A percentile compares a stretch with the other conserved stretches of the same genome.
Evolutionary conservation across 2,329 filamentous ascomycete species (phyloP).

Genomic region (Microsporum audouinii): DNA sequence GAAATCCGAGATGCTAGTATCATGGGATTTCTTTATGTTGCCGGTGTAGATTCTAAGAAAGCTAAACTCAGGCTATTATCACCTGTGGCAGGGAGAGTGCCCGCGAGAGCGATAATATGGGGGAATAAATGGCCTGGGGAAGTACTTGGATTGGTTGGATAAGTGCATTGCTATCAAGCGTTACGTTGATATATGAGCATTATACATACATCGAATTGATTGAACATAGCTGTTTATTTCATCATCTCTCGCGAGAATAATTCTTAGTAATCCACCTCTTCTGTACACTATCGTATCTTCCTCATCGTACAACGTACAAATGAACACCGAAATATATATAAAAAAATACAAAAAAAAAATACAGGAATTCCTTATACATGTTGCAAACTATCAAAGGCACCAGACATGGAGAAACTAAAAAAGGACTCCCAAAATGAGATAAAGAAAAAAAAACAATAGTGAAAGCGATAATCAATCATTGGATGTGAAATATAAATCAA

Average conservation of each 20-base stretch:
- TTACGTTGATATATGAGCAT: neutral
- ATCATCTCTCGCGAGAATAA: neutral
- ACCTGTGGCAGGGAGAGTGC: slow-evolving; percentile 71
- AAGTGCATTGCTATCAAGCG: neutral
- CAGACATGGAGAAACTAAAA: neutral
- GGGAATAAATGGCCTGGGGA: slow-evolving; percentile 73
- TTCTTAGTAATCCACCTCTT: neutral
- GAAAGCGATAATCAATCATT: neutral
- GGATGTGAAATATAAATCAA: neutral
- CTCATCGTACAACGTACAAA: neutral
- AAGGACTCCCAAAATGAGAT: neutral
- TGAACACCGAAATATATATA: neutral
- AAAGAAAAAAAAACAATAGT: neutral
- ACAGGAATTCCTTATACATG: neutral
- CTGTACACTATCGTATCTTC: neutral
- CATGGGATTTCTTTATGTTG: slow-evolving; percentile 86
- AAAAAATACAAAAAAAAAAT: neutral
- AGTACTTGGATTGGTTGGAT: slow-evolving; percentile 62
- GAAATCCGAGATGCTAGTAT: slow-evolving; percentile 69
- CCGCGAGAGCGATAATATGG: slow-evolving; percentile 68
- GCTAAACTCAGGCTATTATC: slow-evolving; percentile 69
- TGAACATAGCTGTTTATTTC: neutral
- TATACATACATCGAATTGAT: neutral
- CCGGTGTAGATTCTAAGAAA: slow-evolving; percentile 77
- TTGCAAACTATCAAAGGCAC: neutral